phyloP scores from a whole-genome alignment of 768 basidiomycete species.

The Obba rivulosa region DNA sequence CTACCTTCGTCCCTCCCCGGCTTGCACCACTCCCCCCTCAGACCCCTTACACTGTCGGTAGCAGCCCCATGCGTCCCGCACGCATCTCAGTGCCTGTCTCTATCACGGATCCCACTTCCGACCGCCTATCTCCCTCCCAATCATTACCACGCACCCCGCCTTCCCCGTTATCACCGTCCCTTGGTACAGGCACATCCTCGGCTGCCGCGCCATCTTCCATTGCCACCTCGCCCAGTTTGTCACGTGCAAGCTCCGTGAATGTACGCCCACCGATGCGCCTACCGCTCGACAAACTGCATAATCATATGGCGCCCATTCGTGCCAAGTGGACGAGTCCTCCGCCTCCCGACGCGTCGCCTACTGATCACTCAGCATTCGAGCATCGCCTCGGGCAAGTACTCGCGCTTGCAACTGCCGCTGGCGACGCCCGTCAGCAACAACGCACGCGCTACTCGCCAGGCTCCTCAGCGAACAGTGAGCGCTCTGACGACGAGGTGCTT shows the following conservation, averaged over 20 bases:
- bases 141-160: slow-evolving; percentile 12
- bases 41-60: slow-evolving; percentile 64
- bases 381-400: slow-evolving; percentile 60
- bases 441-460: slow-evolving; percentile 17
- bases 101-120: slow-evolving; percentile 18
- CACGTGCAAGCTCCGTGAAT: slow-evolving; percentile 5
- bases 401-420: slow-evolving; percentile 62
- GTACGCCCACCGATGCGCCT: slow-evolving; percentile 32
- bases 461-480: slow-evolving; percentile 56
- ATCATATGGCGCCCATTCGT: slow-evolving; percentile 79
- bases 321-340: slow-evolving; percentile 85
- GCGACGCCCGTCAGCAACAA: slow-evolving; percentile 52
- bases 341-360: slow-evolving; percentile 66
- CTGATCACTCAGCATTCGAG: slow-evolving; percentile 64
- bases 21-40: slow-evolving; percentile 52
- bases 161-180: slow-evolving; percentile 10
- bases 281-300: slow-evolving; percentile 37
- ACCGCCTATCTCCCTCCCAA: slow-evolving; percentile 49
- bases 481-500: slow-evolving; percentile 57
- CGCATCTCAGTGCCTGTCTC: slow-evolving; percentile 24
- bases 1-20: slow-evolving; percentile 40
- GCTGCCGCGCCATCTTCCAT: neutral
- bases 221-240: slow-evolving; percentile 1
- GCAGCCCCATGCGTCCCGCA: slow-evolving; percentile 52
- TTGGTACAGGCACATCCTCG: neutral